Base-by-base conservation (phyloP, 2,329 filamentous ascomycete species). In the Colletotrichum somersetense region DNA sequence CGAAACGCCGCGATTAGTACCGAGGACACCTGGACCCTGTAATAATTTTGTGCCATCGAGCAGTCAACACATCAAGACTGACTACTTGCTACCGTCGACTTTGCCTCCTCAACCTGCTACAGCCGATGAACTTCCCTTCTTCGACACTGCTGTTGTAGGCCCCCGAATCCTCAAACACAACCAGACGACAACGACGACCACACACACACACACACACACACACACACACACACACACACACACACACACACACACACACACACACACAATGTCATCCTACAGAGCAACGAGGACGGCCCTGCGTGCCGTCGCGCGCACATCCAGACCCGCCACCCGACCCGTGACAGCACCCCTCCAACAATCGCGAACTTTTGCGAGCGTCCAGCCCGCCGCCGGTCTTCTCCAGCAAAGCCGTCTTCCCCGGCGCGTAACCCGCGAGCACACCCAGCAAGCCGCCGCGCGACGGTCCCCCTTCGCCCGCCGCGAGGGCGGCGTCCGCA, bases 401-500 rank as follows among this genome's bases (percentile, higher is more conserved):
- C 66, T 70, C 38, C 71, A 65, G 14, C 70, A 63, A 30, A 38
- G n/a, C 48, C 66, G 59, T n/a, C 59, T 71, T 16, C 50, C 62
- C n/a, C 52, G 57, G 38, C 56, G 67, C 55, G n/a, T 8, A 53
- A 35, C 72, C 35, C 38, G 63, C 35, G 56, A 52, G 50, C 48
- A 52, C 35, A 40, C 52, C 8, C 55, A 10, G 14, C 57, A 66
- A 63, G 74, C 57, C 66, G 53, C 33, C 33, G 53, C 33, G 33
- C 52, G 73, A 20, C 67, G 52, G 42, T 66, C 75, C 26, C 71
- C 62, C 30, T 64, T 78, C 53, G 74, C 76, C 72, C 66, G 77
- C 55, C 75, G 78, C 62, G 77, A 80, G 40, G 78, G 78, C 66
- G 83, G 84, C 62, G 81, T 80, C 72, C 91, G 96, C 75, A 95